phyloP scores from a whole-genome alignment of 164 flowering plant species.

The Tetracentron sinense region DNA sequence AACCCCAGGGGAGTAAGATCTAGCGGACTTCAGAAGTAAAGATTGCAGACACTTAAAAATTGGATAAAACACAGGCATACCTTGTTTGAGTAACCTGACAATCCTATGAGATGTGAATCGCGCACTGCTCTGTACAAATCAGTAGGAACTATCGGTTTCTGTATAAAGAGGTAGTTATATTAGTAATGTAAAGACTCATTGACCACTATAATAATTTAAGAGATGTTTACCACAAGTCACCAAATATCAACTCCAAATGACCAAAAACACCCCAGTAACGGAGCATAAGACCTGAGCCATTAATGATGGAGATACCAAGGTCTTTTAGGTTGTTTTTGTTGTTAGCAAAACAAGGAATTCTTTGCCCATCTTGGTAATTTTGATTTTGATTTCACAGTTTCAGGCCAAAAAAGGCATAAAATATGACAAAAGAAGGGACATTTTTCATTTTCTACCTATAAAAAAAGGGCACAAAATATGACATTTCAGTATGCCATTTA shows the following conservation, averaged over 20 bases:
- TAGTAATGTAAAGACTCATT: not conserved
- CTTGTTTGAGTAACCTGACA: constrained; percentile 88
- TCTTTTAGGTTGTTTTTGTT: not conserved
- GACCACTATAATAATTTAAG: not conserved
- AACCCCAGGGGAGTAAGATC: not conserved
- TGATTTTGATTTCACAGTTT: too few relatives aligned
- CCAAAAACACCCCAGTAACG: too few relatives aligned
- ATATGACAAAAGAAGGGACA: too few relatives aligned
- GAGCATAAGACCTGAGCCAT: too few relatives aligned
- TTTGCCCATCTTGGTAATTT: not conserved
- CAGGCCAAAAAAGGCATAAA: too few relatives aligned
- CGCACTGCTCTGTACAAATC: constrained; percentile 76
- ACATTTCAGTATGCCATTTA: too few relatives aligned
- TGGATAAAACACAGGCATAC: constrained; percentile 30
- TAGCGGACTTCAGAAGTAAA: not conserved
- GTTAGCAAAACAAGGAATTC: not conserved
- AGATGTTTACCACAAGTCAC: not conserved
- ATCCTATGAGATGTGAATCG: constrained; percentile 80
- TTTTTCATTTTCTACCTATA: too few relatives aligned
- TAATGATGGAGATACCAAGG: not conserved
- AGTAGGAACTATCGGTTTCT: constrained; percentile 86
- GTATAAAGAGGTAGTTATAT: constrained; percentile 20
- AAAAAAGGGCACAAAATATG: too few relatives aligned
- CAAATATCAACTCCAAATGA: too few relatives aligned
- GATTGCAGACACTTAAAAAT: not conserved